Base-by-base conservation (phyloP, 208 protist genomes). In the Leishmania arabica region DNA sequence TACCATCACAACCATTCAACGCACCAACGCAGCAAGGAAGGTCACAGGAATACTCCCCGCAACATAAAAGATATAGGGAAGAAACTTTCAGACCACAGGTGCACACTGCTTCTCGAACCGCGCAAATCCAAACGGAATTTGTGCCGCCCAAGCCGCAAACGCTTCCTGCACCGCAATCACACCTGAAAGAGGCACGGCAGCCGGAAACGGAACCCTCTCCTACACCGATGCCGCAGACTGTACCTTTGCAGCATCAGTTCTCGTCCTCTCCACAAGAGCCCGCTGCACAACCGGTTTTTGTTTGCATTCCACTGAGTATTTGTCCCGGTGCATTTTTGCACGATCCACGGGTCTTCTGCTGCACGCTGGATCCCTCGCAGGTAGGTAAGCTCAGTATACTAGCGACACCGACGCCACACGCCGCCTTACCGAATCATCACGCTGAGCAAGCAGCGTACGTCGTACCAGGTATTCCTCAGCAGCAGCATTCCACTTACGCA, bases 311-410 rank as follows among this genome's bases (percentile, higher is more conserved):
- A 15, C 34, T 92, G 2, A 75, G 74, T 42, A 79, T 95, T 31
- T 95, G 88, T 58, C 91, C 91, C 1, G 42, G 77, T 21, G 81
- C 85, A 34, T 95, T 90, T 83, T 45, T 92, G 54, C 85, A 80
- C 66, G 91, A 95, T 74, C 89, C 91, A 11, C 88, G 89, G 24
- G 86, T 89, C 0, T 92, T 92, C 64, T 95, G 86, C 77, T 91
- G 88, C 49, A 85, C 77, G 45, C 56, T 92, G 7, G 89, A 92
- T 73, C 86, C 87, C 24, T 83, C 66, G 3, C 82, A 89, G 40
- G 81, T 94, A 13, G 89, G 87, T 21, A 87, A 85, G 56, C 78
- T 86, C 19, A 66, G 21, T 34, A 86, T 86, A 19, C 11, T 82
- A 24, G 70, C 68, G 17, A 79, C 73, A 37, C 53, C 74, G 64